phyloP scores from a whole-genome alignment of 257 asterid genomes.

The Solanum tarapatanum region DNA sequence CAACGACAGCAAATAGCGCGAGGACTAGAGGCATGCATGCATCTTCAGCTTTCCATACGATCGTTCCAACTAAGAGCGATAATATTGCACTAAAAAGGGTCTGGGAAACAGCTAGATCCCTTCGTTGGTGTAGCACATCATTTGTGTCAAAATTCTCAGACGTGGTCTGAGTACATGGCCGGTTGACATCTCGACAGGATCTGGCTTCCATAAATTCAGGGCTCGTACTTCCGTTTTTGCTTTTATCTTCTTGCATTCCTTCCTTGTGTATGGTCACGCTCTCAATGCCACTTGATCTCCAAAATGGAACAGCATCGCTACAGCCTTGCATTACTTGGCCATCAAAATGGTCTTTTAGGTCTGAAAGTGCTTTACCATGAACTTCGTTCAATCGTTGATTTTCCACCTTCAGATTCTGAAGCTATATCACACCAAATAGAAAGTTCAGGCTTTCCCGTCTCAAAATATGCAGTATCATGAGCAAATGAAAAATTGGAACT shows the following conservation, averaged over 20 bases:
- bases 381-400: conserved; percentile 28
- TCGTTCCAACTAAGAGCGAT: conserved; percentile 48
- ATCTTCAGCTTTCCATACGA: conserved; percentile 46
- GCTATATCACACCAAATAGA: conserved; percentile 24
- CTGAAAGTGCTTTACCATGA: conserved; percentile 19
- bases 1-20: conserved; percentile 43
- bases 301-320: neutral
- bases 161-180: neutral
- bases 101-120: conserved; percentile 35
- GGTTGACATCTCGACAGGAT: neutral
- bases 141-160: neutral
- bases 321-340: neutral
- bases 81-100: conserved; percentile 43
- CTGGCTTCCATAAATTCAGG: neutral
- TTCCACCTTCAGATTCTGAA: conserved; percentile 33
- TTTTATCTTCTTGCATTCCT: neutral
- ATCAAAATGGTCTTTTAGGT: neutral
- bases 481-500: neutral
- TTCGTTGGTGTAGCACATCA: conserved; percentile 4
- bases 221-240: neutral
- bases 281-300: neutral
- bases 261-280: neutral
- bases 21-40: conserved; percentile 58
- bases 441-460: neutral
- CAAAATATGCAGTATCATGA: neutral